phyloP scores from a whole-genome alignment of 345 rosid genomes.

The Theobroma cacao region DNA sequence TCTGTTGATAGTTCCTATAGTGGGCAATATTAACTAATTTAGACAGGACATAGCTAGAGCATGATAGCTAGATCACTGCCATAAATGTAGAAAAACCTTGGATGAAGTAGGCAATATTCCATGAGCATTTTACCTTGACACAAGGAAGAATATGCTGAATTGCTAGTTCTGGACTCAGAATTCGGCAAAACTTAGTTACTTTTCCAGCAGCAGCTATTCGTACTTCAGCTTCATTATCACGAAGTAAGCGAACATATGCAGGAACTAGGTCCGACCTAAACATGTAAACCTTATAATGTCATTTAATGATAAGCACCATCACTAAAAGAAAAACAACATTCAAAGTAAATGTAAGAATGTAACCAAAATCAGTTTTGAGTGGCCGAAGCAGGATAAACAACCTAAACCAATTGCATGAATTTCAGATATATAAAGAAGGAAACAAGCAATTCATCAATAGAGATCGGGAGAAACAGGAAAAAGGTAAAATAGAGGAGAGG shows the following conservation, averaged over 20 bases:
- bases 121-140: slow-evolving; percentile 40
- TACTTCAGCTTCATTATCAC: slow-evolving; percentile 71
- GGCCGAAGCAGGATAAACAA: neutral
- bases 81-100: neutral
- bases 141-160: slow-evolving; percentile 63
- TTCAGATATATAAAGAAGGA: neutral
- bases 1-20: slow-evolving; percentile 70
- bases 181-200: slow-evolving; percentile 57
- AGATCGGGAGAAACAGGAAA: neutral
- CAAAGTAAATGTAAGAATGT: neutral
- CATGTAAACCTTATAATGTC: slow-evolving; percentile 10
- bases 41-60: neutral
- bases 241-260: slow-evolving; percentile 61
- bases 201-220: slow-evolving; percentile 66
- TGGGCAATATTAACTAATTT: slow-evolving; percentile 18
- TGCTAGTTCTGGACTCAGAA: slow-evolving; percentile 57
- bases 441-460: neutral
- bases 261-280: slow-evolving; percentile 53
- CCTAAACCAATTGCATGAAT: neutral
- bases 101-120: slow-evolving; percentile 2
- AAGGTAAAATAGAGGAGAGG: neutral
- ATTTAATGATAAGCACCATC: neutral
- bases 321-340: neutral
- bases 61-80: neutral
- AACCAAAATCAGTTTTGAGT: neutral